A percentile compares a stretch with the other conserved stretches of the same genome.
Evolutionary conservation across 2,329 filamentous ascomycete species (phyloP).

Genomic region (Calonectria pseudoturangicola): DNA sequence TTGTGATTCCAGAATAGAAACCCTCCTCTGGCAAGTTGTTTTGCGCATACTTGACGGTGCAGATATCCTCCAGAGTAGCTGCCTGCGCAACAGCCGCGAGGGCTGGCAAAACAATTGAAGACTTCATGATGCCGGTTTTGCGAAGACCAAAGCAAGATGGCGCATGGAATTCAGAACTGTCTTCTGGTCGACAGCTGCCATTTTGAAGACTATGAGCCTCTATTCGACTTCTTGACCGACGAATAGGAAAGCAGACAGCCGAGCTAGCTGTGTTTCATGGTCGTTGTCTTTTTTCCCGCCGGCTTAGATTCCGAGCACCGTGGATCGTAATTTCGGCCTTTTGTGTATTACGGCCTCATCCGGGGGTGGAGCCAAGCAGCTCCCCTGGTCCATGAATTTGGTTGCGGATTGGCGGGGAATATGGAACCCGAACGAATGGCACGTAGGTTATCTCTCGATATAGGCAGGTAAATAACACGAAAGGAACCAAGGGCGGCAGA

Average conservation of each 20-base stretch:
- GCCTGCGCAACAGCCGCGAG: conserved; percentile 3
- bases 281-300: not conserved
- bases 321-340: conserved; percentile 23
- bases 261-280: not conserved
- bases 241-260: conserved; percentile 31
- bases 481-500: too few species aligned
- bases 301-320: not conserved
- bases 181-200: not conserved
- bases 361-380: not conserved
- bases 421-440: not conserved
- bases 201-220: not conserved
- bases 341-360: not conserved
- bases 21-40: conserved; percentile 14
- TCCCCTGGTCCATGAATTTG: not conserved
- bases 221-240: not conserved
- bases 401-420: conserved; percentile 9
- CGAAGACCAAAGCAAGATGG: not conserved
- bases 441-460: not conserved
- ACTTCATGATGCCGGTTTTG: not conserved
- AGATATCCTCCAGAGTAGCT: conserved; percentile 16
- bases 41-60: conserved; percentile 21
- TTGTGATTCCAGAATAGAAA: conserved; percentile 26
- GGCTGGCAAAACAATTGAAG: not conserved
- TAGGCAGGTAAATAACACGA: not conserved
- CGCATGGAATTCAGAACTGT: not conserved